Percentiles rank a stretch among this genome's conserved stretches.
These are phyloP conservation scores for Begonia fuchsioides DNA, from an alignment of 306 rosid species.

Conservation along the genomic window DNA sequence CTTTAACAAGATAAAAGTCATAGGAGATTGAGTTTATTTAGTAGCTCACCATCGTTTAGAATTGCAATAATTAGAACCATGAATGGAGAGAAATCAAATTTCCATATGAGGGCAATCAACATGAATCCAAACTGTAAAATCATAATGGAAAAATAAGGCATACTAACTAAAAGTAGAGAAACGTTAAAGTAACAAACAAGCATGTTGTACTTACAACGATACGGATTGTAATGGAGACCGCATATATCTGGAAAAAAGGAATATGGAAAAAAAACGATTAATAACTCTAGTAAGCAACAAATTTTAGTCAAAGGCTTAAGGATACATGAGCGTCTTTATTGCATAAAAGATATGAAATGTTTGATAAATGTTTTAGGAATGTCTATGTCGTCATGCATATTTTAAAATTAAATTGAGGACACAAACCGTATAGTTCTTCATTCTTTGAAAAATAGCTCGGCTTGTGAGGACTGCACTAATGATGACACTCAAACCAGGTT, in stretches of 20 bases:
- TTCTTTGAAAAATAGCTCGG: slow-evolving; percentile 91
- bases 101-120: slow-evolving; percentile 93
- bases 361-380: too few species aligned
- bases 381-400: too few species aligned
- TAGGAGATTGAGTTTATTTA: not conserved
- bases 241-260: slow-evolving; percentile 58
- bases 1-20: not conserved
- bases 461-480: slow-evolving; percentile 98
- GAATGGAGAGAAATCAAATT: slow-evolving; percentile 92
- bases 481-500: slow-evolving; percentile 96
- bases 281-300: not conserved
- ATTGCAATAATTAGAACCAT: slow-evolving; percentile 98
- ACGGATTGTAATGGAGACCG: slow-evolving; percentile 97
- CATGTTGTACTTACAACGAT: slow-evolving; percentile 60
- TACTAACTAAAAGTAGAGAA: slow-evolving; percentile 4
- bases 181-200: not conserved
- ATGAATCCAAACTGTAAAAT: slow-evolving; percentile 83
- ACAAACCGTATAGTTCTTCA: slow-evolving; percentile 93
- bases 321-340: too few species aligned
- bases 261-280: not conserved
- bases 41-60: slow-evolving; percentile 67
- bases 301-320: too few species aligned
- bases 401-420: too few species aligned
- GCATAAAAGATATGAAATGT: too few species aligned
- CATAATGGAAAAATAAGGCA: slow-evolving; percentile 7